These are phyloP conservation scores for Hansenula sp. DNA, from an alignment of 1,139 yeast genomes.

Conservation along the genomic window DNA sequence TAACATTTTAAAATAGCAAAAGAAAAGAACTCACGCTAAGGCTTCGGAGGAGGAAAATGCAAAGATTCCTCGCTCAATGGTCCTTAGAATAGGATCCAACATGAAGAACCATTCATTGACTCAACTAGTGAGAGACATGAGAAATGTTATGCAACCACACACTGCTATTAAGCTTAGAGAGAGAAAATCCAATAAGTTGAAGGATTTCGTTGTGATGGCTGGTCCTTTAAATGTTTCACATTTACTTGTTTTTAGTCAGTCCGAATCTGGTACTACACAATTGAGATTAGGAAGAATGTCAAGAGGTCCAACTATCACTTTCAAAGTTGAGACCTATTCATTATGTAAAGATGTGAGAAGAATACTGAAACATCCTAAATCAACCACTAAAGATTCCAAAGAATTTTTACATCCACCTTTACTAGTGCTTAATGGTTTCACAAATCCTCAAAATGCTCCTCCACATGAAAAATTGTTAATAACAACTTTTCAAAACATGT, in stretches of 20 bases:
- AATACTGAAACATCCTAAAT: slow-evolving; percentile 66
- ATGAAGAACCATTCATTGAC: slow-evolving; percentile 76
- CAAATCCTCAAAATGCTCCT: slow-evolving; percentile 46
- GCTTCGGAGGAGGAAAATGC: slow-evolving; percentile 63
- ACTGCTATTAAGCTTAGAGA: slow-evolving; percentile 88
- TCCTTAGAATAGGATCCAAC: slow-evolving; percentile 77
- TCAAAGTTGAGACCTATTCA: slow-evolving; percentile 72
- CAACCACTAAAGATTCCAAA: slow-evolving; percentile 54
- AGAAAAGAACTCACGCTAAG: slow-evolving; percentile 83
- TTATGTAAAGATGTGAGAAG: slow-evolving; percentile 77
- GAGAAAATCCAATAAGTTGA: slow-evolving; percentile 78
- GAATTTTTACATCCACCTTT: slow-evolving; percentile 81
- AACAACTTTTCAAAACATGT: slow-evolving; percentile 91
- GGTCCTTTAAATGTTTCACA: slow-evolving; percentile 95
- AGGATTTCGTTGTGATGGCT: slow-evolving; percentile 93
- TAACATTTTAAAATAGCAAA: slow-evolving; percentile 26
- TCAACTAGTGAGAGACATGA: slow-evolving; percentile 81
- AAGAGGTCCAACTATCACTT: slow-evolving; percentile 90
- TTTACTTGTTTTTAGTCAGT: slow-evolving; percentile 79
- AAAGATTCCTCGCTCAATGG: slow-evolving; percentile 88
- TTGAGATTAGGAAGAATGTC: slow-evolving; percentile 86
- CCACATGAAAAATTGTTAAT: slow-evolving; percentile 78
- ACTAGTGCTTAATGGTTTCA: slow-evolving; percentile 86
- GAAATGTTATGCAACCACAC: slow-evolving; percentile 93
- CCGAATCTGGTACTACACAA: slow-evolving; percentile 76